phyloP scores from a whole-genome alignment of 768 basidiomycete genomes.

The Hygrophoropsis aurantiaca region DNA sequence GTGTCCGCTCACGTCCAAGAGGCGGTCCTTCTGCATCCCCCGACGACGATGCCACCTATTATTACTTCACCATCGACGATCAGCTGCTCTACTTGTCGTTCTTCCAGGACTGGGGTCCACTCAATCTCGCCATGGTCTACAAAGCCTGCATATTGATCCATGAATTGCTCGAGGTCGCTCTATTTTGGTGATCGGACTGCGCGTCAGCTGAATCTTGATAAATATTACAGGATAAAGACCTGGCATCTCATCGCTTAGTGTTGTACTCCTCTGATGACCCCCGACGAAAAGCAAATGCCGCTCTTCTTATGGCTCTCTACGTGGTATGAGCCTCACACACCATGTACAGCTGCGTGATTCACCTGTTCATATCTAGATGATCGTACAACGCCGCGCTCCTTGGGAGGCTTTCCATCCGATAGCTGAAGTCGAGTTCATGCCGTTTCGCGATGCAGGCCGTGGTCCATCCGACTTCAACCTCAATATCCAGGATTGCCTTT shows the following conservation, averaged over 20 bases:
- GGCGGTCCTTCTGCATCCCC: conserved; percentile 64
- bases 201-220: conserved; percentile 27
- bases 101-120: conserved; percentile 93
- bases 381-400: conserved; percentile 84
- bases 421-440: conserved; percentile 89
- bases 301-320: conserved; percentile 90
- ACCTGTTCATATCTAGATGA: conserved; percentile 61
- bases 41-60: conserved; percentile 75
- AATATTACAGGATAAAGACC: conserved; percentile 65
- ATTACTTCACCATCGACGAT: conserved; percentile 93
- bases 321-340: conserved; percentile 67
- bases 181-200: conserved; percentile 29
- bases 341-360: conserved; percentile 5
- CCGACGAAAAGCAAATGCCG: conserved; percentile 88
- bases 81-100: conserved; percentile 90
- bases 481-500: conserved; percentile 88
- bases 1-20: conserved; percentile 58
- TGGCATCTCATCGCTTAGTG: conserved; percentile 72
- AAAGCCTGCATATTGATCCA: conserved; percentile 91
- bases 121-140: conserved; percentile 92
- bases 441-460: conserved; percentile 93
- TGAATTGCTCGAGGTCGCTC: conserved; percentile 73
- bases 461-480: conserved; percentile 92
- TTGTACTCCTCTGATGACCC: conserved; percentile 89
- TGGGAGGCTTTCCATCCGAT: conserved; percentile 96